Evolutionary conservation across 2,329 filamentous ascomycete species (phyloP).

Genomic region (Ophiostoma triangulosporum): DNA sequence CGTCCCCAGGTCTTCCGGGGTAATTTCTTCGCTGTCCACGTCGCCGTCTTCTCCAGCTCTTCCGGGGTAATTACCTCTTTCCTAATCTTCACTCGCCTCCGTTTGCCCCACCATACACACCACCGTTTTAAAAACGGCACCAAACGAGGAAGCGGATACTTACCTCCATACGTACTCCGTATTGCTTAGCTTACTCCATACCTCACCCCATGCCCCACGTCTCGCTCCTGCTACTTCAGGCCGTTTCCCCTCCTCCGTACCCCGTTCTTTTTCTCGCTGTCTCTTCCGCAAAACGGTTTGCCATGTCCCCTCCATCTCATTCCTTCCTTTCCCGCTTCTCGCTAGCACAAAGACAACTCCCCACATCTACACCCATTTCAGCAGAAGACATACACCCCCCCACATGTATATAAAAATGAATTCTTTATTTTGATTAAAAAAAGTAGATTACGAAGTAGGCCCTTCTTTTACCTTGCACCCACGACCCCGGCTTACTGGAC

Average conservation of each 20-base stretch:
- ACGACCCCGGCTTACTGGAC: constrained; percentile 11
- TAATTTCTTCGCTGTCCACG: no score
- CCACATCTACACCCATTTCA: constrained; percentile 11
- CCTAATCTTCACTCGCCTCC: no score
- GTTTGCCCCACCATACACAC: no score
- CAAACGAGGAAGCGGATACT: no score
- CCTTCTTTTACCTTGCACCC: constrained; percentile 9
- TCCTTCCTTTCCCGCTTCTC: constrained; percentile 7
- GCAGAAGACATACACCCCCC: constrained; percentile 3
- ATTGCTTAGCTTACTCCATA: no score
- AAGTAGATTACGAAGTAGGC: constrained; percentile 7
- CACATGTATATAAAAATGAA: no score
- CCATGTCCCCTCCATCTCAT: background rate
- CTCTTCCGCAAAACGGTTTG: background rate
- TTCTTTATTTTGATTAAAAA: background rate
- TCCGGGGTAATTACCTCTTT: no score
- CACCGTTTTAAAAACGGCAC: no score
- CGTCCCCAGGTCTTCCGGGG: no score
- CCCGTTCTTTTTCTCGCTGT: constrained; percentile 3
- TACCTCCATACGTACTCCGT: background rate
- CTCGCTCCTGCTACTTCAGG: no score
- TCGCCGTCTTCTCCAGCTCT: no score
- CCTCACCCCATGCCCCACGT: no score
- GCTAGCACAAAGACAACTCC: constrained; percentile 6
- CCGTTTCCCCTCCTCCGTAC: constrained; percentile 4